These are phyloP conservation scores for Karstenula rhodostoma DNA, from an alignment of 2,329 filamentous ascomycete species.

Conservation along the genomic window DNA sequence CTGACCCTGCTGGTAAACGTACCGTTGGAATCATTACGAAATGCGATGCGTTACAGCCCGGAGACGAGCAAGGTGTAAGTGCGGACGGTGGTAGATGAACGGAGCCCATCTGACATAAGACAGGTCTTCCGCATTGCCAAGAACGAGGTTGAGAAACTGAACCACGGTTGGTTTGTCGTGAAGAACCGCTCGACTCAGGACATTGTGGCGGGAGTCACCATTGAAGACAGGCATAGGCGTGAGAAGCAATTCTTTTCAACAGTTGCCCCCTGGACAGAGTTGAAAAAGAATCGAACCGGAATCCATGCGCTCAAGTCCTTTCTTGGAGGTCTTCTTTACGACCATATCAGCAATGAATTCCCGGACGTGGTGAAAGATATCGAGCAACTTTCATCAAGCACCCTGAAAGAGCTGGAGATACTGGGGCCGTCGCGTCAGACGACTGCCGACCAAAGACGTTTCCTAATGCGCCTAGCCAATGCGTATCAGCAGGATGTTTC, in stretches of 20 bases:
- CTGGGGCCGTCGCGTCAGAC: constrained; percentile 20
- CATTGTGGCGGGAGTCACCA: constrained; percentile 17
- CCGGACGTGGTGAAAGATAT: constrained; percentile 19
- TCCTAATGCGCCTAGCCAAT: constrained; percentile 14
- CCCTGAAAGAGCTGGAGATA: constrained; percentile 13
- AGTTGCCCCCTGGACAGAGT: constrained; percentile 13
- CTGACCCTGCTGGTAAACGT: constrained; percentile 56
- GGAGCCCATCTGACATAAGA: constrained; percentile 1
- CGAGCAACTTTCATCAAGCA: constrained; percentile 10
- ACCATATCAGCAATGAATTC: constrained; percentile 17
- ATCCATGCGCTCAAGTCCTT: constrained; percentile 18
- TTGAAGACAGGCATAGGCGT: constrained; percentile 15
- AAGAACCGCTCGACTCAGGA: constrained; percentile 21
- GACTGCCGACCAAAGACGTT: constrained; percentile 12
- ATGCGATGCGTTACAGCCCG: constrained; percentile 41
- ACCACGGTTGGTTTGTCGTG: constrained; percentile 21
- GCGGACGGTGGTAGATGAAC: background rate
- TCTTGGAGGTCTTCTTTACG: constrained; percentile 17
- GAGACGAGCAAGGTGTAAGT: constrained; percentile 17
- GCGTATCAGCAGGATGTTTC: constrained; percentile 16
- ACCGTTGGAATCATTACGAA: constrained; percentile 61
- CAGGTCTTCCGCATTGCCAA: constrained; percentile 21
- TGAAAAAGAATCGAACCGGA: constrained; percentile 15
- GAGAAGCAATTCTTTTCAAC: constrained; percentile 19
- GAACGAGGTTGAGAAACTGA: constrained; percentile 19